Evolutionary conservation across 495 filamentous ascomycete genomes (phyloP), one percentile per base, ranked within the genome.

Genomic region (Trichoderma gamsii): DNA sequence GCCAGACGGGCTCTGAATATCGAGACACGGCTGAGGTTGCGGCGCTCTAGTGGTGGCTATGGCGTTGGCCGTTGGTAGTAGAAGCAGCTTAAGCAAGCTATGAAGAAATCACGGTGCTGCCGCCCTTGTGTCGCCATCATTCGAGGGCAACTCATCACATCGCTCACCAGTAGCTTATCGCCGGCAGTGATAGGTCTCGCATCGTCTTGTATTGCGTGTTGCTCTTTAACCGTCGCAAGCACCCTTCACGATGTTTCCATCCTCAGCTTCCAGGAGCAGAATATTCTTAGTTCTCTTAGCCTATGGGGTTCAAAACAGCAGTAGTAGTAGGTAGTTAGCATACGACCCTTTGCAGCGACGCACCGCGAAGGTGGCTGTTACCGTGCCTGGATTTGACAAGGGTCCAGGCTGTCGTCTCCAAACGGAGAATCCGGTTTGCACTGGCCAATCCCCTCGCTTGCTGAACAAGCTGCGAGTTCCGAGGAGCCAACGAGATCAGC

Each of bases 351-450:
- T n/a, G 49, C 21, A 52, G 15, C 27, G 27, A 16, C 9, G 27
- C 15, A 12, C 23, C 25, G 25, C 16, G 56, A 21, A 27, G 23
- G 9, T 15, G 23, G 56, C 12, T 32, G 25, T 61, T 61, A 27
- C 27, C 56, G 56, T 61, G 8, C 56, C 56, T 61, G 56, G 27
- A 61, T 61, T 4, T 61, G 56, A 61, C 56, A 11, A 32, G 56
- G 56, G 27, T 61, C 56, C 16, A 9, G 56, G 23, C 23, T 32
- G 56, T 32, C 56, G 56, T 32, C 27, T 32, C 13, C 9, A 13
- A 32, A 61, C 56, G 56, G 56, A 61, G 56, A 61, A 32, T 21
- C 56, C 56, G 56, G 2, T 13, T 32, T 61, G 16, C 56, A 61
- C 27, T 32, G 56, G 13, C 56, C 56, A 61, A 61, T 61, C 23